phyloP scores from a whole-genome alignment of 768 basidiomycete genomes.

The Podaxis carcinomalis region DNA sequence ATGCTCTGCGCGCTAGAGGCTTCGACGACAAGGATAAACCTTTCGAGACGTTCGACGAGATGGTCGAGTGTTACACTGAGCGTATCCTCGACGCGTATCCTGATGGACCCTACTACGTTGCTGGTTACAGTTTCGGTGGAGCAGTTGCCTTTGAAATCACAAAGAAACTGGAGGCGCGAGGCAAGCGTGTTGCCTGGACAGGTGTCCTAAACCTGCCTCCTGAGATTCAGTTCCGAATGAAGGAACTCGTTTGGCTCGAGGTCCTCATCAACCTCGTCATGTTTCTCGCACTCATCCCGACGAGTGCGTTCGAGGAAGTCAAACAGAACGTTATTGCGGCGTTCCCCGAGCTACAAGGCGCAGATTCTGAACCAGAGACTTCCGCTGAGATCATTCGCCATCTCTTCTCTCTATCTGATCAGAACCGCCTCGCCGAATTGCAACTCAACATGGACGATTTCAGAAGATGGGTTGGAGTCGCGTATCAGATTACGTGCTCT shows the following conservation, averaged over 20 bases:
- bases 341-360: constrained; percentile 3
- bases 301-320: constrained; percentile 1
- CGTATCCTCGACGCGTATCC: neutral
- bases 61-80: constrained; percentile 1
- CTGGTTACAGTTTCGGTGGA: constrained; percentile 7
- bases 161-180: neutral
- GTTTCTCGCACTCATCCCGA: constrained; percentile 3
- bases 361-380: neutral
- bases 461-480: constrained; percentile 4
- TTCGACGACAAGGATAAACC: constrained; percentile 5
- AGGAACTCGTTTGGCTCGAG: constrained; percentile 7
- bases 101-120: constrained; percentile 1
- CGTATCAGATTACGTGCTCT: neutral
- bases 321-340: neutral
- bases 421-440: constrained; percentile 1
- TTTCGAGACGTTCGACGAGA: constrained; percentile 1
- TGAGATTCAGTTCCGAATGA: constrained; percentile 7
- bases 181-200: constrained; percentile 7
- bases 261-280: constrained; percentile 5
- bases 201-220: constrained; percentile 5
- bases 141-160: constrained; percentile 6
- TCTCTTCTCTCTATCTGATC: constrained; percentile 7
- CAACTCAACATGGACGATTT: constrained; percentile 4
- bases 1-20: constrained; percentile 6
- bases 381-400: neutral